Evolutionary conservation across 176 grass and related monocot species (phyloP).

Genomic region (Triticum turgidum): DNA sequence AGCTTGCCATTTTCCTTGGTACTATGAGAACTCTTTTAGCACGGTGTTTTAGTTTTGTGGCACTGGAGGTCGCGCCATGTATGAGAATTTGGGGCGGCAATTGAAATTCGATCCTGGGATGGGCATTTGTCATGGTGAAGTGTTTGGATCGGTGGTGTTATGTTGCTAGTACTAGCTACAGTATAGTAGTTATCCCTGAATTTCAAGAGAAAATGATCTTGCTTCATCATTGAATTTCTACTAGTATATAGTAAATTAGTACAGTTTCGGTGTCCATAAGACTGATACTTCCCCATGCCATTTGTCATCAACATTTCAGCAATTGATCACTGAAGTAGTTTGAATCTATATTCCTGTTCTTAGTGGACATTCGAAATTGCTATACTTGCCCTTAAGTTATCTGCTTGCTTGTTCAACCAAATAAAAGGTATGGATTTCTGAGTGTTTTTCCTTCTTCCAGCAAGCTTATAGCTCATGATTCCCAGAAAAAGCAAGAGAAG

Average conservation of each 20-base stretch:
- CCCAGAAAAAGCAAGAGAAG: conserved; percentile 86
- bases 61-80: neutral
- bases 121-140: neutral
- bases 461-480: conserved; percentile 68
- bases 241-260: neutral
- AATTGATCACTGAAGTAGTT: neutral
- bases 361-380: neutral
- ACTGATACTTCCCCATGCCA: neutral
- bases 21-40: neutral
- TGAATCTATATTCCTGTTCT: neutral
- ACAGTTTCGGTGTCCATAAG: neutral
- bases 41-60: neutral
- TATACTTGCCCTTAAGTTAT: neutral
- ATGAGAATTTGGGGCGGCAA: neutral
- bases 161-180: neutral
- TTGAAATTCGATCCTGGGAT: neutral
- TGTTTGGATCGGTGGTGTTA: neutral
- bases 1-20: neutral
- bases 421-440: neutral
- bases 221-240: neutral
- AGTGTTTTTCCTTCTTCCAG: conserved; percentile 44
- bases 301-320: neutral
- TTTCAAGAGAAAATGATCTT: neutral
- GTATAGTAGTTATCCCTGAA: neutral
- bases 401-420: neutral